These are phyloP conservation scores for Barnettozyma pratensis DNA, from an alignment of 805 yeast species.

Conservation along the genomic window DNA sequence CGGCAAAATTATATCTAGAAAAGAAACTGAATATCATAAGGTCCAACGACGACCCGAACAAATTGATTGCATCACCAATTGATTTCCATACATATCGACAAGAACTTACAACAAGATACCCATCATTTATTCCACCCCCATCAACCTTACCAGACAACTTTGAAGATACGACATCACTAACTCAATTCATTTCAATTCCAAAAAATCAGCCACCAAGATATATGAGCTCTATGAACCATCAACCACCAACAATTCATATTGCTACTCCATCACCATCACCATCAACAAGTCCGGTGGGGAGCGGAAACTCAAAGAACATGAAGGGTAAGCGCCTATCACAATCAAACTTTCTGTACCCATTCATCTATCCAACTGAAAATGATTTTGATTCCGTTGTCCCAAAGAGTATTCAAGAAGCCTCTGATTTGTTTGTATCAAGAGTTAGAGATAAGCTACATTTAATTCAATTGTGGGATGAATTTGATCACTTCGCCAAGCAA, in stretches of 20 bases:
- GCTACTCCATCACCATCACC: conserved; percentile 93
- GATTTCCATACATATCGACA: conserved; percentile 79
- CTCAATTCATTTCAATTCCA: conserved; percentile 56
- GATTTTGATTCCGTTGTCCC: conserved; percentile 42
- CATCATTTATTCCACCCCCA: conserved; percentile 54
- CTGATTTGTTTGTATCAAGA: conserved; percentile 56
- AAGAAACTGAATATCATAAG: conserved; percentile 32
- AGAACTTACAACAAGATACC: conserved; percentile 70
- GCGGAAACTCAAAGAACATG: conserved; percentile 13
- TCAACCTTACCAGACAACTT: conserved; percentile 40
- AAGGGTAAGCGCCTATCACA: conserved; percentile 52
- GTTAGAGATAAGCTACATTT: conserved; percentile 63
- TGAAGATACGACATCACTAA: conserved; percentile 48
- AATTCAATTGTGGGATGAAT: conserved; percentile 65
- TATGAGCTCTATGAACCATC: conserved; percentile 36
- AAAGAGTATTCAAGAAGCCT: conserved; percentile 73
- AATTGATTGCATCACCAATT: conserved; percentile 64
- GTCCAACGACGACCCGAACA: conserved; percentile 23
- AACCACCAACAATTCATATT: conserved; percentile 56
- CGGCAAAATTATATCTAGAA: conserved; percentile 43
- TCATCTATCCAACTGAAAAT: conserved; percentile 50
- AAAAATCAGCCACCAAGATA: conserved; percentile 41
- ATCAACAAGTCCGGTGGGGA: conserved; percentile 43
- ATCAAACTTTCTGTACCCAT: conserved; percentile 62
- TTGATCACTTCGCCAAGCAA: conserved; percentile 64